These are phyloP conservation scores for Termitomyces sp. DNA, from an alignment of 768 basidiomycete genomes.

Conservation along the genomic window DNA sequence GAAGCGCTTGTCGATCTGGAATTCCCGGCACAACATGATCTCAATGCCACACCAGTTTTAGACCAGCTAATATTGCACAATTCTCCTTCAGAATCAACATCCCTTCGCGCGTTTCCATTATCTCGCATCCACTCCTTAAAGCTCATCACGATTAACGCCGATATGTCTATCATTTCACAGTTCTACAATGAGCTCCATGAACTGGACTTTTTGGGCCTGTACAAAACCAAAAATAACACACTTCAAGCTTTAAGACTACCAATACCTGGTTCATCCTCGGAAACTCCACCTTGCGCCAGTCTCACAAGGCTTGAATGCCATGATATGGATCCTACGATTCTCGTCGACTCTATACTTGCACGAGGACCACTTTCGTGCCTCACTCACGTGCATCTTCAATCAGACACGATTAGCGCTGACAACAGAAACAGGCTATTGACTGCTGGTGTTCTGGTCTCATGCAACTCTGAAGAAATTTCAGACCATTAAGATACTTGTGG, in stretches of 20 bases:
- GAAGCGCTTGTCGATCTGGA: conserved; percentile 43
- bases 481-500: not conserved
- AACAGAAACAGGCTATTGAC: conserved; percentile 6
- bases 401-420: not conserved
- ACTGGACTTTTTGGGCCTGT: conserved; percentile 20
- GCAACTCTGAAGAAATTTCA: too few relatives aligned
- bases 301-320: conserved; percentile 25
- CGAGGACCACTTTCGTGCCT: conserved; percentile 14
- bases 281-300: conserved; percentile 14
- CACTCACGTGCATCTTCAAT: conserved; percentile 17
- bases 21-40: conserved; percentile 20
- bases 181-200: conserved; percentile 25
- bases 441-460: not conserved
- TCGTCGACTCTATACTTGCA: conserved; percentile 18
- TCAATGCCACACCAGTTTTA: conserved; percentile 34
- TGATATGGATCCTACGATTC: conserved; percentile 19
- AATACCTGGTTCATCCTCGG: not conserved
- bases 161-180: conserved; percentile 13
- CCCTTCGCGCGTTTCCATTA: conserved; percentile 11
- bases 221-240: conserved; percentile 19
- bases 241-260: conserved; percentile 17
- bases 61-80: conserved; percentile 23
- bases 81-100: not conserved
- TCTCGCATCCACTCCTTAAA: conserved; percentile 28
- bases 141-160: conserved; percentile 25